Evolutionary conservation across 2,329 filamentous ascomycete species (phyloP).

Genomic region (Aspergillaceae sp.): DNA sequence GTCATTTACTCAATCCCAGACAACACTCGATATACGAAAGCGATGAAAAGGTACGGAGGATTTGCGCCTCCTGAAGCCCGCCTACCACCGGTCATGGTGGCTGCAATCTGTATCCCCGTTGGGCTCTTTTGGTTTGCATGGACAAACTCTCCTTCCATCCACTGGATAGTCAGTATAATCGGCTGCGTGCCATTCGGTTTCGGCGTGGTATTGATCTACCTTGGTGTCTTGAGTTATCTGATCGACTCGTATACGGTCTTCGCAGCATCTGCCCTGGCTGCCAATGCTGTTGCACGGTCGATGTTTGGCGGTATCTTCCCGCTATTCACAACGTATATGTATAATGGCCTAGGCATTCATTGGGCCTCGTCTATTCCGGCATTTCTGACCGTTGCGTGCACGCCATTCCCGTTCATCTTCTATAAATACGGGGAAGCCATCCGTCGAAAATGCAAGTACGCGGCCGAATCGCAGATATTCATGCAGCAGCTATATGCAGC

Average conservation of each 20-base stretch:
- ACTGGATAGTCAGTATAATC: conserved; percentile 17
- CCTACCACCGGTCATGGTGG: conserved; percentile 19
- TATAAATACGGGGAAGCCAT: conserved; percentile 15
- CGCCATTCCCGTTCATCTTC: conserved; percentile 21
- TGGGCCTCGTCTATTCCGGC: conserved; percentile 19
- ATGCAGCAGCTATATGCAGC: neutral
- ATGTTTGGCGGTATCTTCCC: conserved; percentile 19
- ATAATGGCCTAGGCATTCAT: conserved; percentile 17
- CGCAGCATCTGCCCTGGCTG: conserved; percentile 17
- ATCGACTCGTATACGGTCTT: conserved; percentile 21
- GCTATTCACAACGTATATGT: conserved; percentile 21
- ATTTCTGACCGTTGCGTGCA: conserved; percentile 17
- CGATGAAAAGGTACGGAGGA: conserved; percentile 11
- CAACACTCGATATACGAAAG: conserved; percentile 17
- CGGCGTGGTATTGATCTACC: conserved; percentile 18
- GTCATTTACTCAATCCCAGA: conserved; percentile 16
- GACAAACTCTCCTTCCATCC: conserved; percentile 20
- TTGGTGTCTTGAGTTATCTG: conserved; percentile 20
- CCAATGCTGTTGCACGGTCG: conserved; percentile 18
- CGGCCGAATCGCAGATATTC: neutral
- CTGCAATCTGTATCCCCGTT: conserved; percentile 16
- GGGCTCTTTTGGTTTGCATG: conserved; percentile 28
- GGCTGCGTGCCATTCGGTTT: conserved; percentile 19
- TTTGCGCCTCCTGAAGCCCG: conserved; percentile 21
- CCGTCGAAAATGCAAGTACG: neutral